Base-by-base conservation (phyloP, 108 stramenopile species). In the Pseudonitzschia multiseries region DNA sequence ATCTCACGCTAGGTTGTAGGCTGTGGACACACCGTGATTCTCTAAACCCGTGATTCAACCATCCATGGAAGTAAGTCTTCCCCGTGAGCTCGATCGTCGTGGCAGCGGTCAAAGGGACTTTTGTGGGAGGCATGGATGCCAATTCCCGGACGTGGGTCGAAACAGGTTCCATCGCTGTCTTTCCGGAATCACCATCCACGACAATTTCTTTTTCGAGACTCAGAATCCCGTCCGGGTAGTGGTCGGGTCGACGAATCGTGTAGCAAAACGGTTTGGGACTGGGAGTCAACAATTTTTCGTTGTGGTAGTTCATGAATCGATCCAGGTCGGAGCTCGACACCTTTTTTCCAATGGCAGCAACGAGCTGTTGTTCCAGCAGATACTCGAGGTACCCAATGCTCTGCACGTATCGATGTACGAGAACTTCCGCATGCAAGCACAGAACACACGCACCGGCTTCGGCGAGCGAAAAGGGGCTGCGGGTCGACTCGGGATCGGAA, bases 291-390 rank as follows among this genome's bases (percentile, higher is more conserved):
- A 96, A 53, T 50, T 69, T 82, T 42, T 70, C 77, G 65, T 89
- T 79, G 74, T 93, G 86, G 46, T 74, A 80, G 24, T 36, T 79
- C 72, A 91, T 70, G 74, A 87, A 96, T 33, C 84, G 59, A 15
- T 86, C 90, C 14, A 96, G 65, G 65, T 93, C 91, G 18, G 67
- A 51, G 6, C 76, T 20, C 0, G 72, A 59, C 13, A 95, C 71
- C 56, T 73, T 68, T 65, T 93, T 95, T 24, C 94, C 94, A 65
- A 95, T 87, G 20, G 91, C 91, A 29, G 80, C 67, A 54, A 81
- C 68, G 2, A 93, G 76, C 60, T 93, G 89, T 1, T 71, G 44
- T 53, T 83, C 72, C 60, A 93, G 69, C 86, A 90, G 87, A 0
- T 76, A 60, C 60, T 93, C 90, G 33, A 95, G 67, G 61, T 86